Conservation (phyloP, 2,329 filamentous ascomycete species). For the Nemania sp. region DNA sequence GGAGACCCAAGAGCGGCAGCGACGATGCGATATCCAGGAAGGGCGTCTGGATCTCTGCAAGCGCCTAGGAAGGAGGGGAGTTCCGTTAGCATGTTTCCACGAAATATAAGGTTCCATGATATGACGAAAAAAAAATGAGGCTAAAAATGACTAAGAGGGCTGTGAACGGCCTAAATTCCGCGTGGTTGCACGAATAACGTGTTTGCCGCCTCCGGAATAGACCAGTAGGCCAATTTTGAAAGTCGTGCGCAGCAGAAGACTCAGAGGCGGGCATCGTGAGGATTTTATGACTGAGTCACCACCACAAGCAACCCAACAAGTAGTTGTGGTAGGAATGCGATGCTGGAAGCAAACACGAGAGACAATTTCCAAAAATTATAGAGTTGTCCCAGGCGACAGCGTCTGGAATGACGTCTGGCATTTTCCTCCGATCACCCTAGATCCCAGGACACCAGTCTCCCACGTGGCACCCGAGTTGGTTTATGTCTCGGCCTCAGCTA, state of each 20-base stretch:
- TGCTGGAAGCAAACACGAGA: conserved; percentile 40
- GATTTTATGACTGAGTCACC: conserved; percentile 44
- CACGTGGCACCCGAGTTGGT: conserved; percentile 40
- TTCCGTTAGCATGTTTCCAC: conserved; percentile 50
- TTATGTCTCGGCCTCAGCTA: conserved; percentile 35
- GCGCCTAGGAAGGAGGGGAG: conserved; percentile 48
- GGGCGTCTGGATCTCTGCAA: conserved; percentile 44
- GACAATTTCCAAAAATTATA: conserved; percentile 41
- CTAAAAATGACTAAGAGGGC: background rate
- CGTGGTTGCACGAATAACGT: conserved; percentile 19
- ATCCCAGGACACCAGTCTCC: conserved; percentile 31
- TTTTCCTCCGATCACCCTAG: conserved; percentile 35
- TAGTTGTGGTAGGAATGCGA: conserved; percentile 42
- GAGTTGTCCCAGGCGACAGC: conserved; percentile 50
- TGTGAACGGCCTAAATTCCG: background rate
- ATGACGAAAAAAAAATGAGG: conserved; percentile 15
- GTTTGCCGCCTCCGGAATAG: conserved; percentile 15
- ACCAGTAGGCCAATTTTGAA: conserved; percentile 27
- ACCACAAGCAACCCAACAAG: conserved; percentile 24
- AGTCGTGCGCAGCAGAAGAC: conserved; percentile 13
- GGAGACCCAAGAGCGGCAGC: conserved; percentile 34
- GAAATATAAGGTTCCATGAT: conserved; percentile 47
- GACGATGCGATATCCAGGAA: conserved; percentile 39
- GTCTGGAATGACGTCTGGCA: conserved; percentile 46
- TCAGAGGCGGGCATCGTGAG: conserved; percentile 32